Conservation (phyloP, 768 basidiomycete species). For the Auriculariales sp. region DNA sequence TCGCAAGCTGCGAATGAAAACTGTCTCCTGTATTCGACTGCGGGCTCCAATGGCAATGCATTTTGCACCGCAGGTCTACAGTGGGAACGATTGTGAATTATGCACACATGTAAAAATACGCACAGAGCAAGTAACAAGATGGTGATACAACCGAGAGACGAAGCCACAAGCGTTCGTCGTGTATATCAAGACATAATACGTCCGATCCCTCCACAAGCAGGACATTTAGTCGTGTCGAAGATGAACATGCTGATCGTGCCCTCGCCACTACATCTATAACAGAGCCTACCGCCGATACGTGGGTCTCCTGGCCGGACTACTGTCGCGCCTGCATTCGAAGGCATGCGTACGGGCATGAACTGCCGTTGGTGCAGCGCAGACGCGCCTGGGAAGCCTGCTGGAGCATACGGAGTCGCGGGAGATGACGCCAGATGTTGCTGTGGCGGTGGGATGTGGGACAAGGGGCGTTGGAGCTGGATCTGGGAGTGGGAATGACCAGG, state of each 20-base stretch:
- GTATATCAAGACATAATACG: constrained; percentile 20
- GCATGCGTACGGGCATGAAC: too few relatives aligned
- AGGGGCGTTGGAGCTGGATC: constrained; percentile 21
- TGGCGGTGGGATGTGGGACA: constrained; percentile 17
- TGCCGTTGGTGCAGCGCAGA: neutral
- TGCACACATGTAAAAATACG: too few relatives aligned
- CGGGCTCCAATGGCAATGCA: too few relatives aligned
- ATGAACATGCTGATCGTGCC: constrained; percentile 38
- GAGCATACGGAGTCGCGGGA: neutral
- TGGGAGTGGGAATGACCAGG: constrained; percentile 11
- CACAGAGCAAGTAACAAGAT: too few relatives aligned
- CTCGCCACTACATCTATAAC: constrained; percentile 49
- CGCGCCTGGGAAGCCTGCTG: neutral
- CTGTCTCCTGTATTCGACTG: too few relatives aligned
- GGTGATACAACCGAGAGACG: too few relatives aligned
- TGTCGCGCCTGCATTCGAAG: constrained; percentile 27
- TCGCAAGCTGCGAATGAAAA: too few relatives aligned
- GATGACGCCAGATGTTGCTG: neutral
- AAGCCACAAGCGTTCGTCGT: neutral
- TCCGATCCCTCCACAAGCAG: constrained; percentile 49
- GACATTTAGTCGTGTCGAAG: constrained; percentile 39
- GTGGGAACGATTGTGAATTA: too few relatives aligned
- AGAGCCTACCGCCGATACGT: constrained; percentile 49
- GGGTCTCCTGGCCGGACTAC: constrained; percentile 53
- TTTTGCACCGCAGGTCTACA: too few relatives aligned